Conservation (phyloP, 1,284 basidiomycete species). For the Rhodofomes roseus region DNA sequence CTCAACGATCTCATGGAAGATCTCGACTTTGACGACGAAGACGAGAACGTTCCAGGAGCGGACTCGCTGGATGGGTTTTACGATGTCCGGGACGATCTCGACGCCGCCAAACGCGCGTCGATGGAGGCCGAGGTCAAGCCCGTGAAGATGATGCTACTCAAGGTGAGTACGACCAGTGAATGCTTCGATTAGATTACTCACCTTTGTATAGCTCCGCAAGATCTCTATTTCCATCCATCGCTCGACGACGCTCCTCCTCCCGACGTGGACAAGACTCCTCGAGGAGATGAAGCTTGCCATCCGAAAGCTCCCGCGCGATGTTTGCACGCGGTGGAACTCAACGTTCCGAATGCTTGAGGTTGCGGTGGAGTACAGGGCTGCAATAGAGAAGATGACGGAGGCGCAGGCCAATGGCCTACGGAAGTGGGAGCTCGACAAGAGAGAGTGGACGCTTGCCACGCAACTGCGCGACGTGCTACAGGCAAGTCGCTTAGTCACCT, state of each 20-base stretch:
- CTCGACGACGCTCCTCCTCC: background rate
- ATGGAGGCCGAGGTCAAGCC: background rate
- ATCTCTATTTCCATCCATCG: background rate
- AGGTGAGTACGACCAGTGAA: background rate
- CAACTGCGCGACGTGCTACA: slow-evolving; percentile 25
- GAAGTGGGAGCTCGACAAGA: slow-evolving; percentile 10
- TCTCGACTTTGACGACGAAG: background rate
- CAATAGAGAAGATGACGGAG: background rate
- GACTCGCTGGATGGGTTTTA: background rate
- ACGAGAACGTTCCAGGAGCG: background rate
- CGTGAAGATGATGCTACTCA: background rate
- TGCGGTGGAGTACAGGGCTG: background rate
- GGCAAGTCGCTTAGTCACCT: slow-evolving; percentile 8
- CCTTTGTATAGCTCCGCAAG: background rate
- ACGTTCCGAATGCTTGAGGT: slow-evolving; percentile 16
- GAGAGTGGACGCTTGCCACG: slow-evolving; percentile 19
- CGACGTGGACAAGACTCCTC: background rate
- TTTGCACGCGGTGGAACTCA: slow-evolving; percentile 33
- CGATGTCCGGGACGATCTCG: background rate
- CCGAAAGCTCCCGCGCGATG: slow-evolving; percentile 15
- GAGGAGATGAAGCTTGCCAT: background rate
- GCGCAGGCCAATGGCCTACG: slow-evolving; percentile 10
- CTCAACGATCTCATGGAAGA: background rate
- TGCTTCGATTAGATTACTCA: background rate
- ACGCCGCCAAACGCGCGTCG: too few relatives aligned